Conservation (phyloP, 1,284 basidiomycete genomes). For the Pseudozyma sp. region DNA sequence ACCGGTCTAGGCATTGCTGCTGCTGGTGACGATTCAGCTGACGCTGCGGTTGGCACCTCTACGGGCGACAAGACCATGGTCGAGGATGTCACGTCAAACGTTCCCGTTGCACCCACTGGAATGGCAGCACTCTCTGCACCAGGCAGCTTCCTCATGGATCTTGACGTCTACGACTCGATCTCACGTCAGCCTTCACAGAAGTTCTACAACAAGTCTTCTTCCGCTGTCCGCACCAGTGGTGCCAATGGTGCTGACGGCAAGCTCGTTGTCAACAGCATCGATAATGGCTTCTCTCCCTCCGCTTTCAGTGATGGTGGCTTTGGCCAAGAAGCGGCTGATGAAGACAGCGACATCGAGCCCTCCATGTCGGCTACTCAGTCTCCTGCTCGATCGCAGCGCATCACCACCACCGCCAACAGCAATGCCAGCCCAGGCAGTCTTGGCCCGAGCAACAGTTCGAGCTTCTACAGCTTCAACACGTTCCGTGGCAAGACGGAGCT, state of each 20-base stretch:
- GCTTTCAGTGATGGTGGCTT: slow-evolving; percentile 34
- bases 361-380: slow-evolving; percentile 19
- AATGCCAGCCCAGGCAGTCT: slow-evolving; percentile 1
- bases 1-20: slow-evolving; percentile 34
- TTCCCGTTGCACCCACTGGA: not conserved
- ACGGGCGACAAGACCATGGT: slow-evolving; percentile 10
- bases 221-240: not conserved
- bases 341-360: slow-evolving; percentile 48
- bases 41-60: slow-evolving; percentile 2
- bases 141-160: slow-evolving; percentile 50
- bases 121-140: slow-evolving; percentile 25
- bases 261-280: not conserved
- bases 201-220: slow-evolving; percentile 2
- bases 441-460: slow-evolving; percentile 21
- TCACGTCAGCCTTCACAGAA: slow-evolving; percentile 27
- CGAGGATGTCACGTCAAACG: not conserved
- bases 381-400: slow-evolving; percentile 25
- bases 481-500: slow-evolving; percentile 42
- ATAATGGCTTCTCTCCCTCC: slow-evolving; percentile 21
- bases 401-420: slow-evolving; percentile 1
- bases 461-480: slow-evolving; percentile 44
- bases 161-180: slow-evolving; percentile 49
- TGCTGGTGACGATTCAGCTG: slow-evolving; percentile 5
- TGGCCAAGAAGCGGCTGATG: slow-evolving; percentile 29
- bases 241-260: not conserved